These are phyloP conservation scores for Moesziomyces globuligerus DNA, from an alignment of 1,284 basidiomycete genomes.

Conservation along the genomic window DNA sequence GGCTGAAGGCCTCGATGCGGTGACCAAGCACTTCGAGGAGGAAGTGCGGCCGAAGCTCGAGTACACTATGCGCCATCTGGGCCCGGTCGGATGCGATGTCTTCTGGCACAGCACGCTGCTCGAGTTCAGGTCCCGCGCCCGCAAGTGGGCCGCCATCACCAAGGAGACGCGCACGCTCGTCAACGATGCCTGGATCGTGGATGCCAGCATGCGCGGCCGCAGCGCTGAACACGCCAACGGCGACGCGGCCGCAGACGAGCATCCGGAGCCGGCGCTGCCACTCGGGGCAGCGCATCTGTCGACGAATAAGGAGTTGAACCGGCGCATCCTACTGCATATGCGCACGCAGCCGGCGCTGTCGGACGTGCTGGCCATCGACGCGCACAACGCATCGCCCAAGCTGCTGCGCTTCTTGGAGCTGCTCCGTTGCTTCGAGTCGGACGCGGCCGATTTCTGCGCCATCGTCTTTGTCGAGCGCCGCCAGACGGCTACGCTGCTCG, in stretches of 20 bases:
- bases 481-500: constrained; percentile 45
- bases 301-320: constrained; percentile 22
- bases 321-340: constrained; percentile 27
- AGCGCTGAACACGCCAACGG: not conserved
- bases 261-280: not conserved
- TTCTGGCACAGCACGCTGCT: constrained; percentile 45
- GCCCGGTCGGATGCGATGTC: constrained; percentile 48
- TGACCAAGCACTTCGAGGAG: constrained; percentile 23
- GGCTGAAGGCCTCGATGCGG: constrained; percentile 8
- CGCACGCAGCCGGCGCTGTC: constrained; percentile 19
- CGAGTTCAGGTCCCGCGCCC: constrained; percentile 25
- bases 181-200: constrained; percentile 29
- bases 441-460: constrained; percentile 32
- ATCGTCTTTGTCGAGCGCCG: constrained; percentile 57
- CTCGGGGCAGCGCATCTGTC: constrained; percentile 22
- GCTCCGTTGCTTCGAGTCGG: constrained; percentile 35
- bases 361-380: constrained; percentile 9
- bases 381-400: constrained; percentile 39
- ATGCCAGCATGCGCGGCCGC: constrained; percentile 12
- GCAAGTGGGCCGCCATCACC: constrained; percentile 18
- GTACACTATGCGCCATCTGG: constrained; percentile 35
- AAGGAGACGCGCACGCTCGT: constrained; percentile 19
- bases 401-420: constrained; percentile 42
- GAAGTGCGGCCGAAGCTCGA: constrained; percentile 41
- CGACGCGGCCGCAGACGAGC: not conserved